phyloP scores from a whole-genome alignment of 2,329 filamentous ascomycete species.

The Cytospora schulzeri region DNA sequence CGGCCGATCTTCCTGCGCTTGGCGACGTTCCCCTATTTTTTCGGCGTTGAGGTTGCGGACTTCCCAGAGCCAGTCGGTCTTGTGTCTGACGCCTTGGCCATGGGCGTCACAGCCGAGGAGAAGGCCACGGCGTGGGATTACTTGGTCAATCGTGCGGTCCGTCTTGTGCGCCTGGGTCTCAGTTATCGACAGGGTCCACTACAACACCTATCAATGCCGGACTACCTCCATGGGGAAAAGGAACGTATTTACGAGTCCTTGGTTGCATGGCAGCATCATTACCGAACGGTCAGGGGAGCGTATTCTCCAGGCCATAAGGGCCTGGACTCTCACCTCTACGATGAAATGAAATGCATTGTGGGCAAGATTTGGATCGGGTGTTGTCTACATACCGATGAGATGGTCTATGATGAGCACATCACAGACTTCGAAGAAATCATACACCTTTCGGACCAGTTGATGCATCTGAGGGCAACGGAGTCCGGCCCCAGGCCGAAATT shows the following conservation, averaged over 20 bases:
- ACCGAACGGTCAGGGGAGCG: neutral
- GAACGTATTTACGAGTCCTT: neutral
- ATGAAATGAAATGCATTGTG: constrained; percentile 41
- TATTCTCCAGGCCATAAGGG: neutral
- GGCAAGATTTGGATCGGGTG: constrained; percentile 40
- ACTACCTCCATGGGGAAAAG: constrained; percentile 17
- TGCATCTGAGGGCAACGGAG: constrained; percentile 21
- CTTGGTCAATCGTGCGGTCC: constrained; percentile 21
- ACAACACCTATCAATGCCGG: constrained; percentile 10
- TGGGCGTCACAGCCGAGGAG: neutral
- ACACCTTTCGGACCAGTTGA: constrained; percentile 33
- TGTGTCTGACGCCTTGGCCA: neutral
- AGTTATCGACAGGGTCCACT: constrained; percentile 15
- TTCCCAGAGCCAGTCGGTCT: constrained; percentile 21
- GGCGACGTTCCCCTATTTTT: constrained; percentile 42
- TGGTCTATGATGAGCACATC: constrained; percentile 40
- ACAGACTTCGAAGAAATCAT: constrained; percentile 42
- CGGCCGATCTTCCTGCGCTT: constrained; percentile 49
- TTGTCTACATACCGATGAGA: constrained; percentile 36
- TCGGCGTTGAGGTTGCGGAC: constrained; percentile 13
- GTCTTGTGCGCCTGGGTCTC: constrained; percentile 22
- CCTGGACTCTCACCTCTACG: constrained; percentile 1
- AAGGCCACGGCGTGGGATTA: constrained; percentile 13
- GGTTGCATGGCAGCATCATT: constrained; percentile 5
- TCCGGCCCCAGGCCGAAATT: constrained; percentile 35